Percentiles rank a stretch among this genome's conserved stretches.
These are phyloP conservation scores for Xylaria nigripes DNA, from an alignment of 495 filamentous ascomycete species.

Conservation along the genomic window DNA sequence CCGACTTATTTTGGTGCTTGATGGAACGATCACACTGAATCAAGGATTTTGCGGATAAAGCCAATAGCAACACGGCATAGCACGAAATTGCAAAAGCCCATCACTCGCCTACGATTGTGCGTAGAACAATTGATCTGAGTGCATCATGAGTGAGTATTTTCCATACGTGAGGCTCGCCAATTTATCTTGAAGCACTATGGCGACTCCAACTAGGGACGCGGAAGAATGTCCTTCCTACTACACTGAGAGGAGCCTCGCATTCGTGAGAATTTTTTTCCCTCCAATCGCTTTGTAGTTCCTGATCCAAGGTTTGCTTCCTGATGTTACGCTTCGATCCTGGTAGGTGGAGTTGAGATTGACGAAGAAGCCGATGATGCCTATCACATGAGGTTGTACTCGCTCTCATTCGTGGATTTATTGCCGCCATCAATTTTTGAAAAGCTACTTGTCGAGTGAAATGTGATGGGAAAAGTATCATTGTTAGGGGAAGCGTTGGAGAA, in stretches of 20 bases:
- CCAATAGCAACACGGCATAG: not conserved
- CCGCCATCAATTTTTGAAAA: not conserved
- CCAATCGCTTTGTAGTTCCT: not conserved
- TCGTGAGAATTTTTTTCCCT: not conserved
- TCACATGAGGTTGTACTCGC: not conserved
- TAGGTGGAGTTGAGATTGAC: constrained; percentile 3
- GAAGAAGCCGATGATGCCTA: not conserved
- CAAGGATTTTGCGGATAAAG: constrained; percentile 6
- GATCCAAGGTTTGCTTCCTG: not conserved
- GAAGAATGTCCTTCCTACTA: not conserved
- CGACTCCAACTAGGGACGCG: not conserved
- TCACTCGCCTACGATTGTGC: not conserved
- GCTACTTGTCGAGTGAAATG: not conserved
- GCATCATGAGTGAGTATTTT: not conserved
- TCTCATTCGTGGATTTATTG: constrained; percentile 5
- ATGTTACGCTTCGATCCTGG: not conserved
- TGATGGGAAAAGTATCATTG: too few species aligned
- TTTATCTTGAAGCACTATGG: not conserved
- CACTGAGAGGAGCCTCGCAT: not conserved
- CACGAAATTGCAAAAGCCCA: not conserved
- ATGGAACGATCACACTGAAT: not conserved
- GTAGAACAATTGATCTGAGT: not conserved
- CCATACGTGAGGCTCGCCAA: not conserved
- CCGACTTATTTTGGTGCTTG: constrained; percentile 7
- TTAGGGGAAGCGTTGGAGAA: not conserved